Conservation (phyloP, 345 rosid genomes). For the Viola odorata region DNA sequence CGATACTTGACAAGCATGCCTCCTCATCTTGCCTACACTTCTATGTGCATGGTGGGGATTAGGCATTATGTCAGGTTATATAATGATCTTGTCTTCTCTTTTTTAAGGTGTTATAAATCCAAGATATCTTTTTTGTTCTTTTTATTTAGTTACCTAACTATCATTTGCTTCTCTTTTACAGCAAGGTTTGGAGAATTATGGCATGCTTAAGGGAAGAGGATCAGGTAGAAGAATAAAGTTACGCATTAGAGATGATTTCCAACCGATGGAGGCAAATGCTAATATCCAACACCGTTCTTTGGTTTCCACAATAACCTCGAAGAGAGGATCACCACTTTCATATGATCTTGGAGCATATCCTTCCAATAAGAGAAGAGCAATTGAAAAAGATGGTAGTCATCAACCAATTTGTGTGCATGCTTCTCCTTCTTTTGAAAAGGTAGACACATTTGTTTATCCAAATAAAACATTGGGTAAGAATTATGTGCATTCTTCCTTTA, state of each 20-base stretch:
- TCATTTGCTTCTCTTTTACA: neutral
- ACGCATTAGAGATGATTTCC: slow-evolving; percentile 5
- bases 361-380: slow-evolving; percentile 15
- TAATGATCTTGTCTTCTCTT: neutral
- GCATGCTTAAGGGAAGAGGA: neutral
- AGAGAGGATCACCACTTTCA: slow-evolving; percentile 10
- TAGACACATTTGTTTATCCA: slow-evolving; percentile 16
- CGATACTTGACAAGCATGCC: too few species aligned
- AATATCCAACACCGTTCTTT: neutral
- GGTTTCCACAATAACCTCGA: slow-evolving; percentile 9
- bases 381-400: slow-evolving; percentile 10
- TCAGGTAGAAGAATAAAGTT: neutral
- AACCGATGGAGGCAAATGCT: slow-evolving; percentile 14
- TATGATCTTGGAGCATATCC: slow-evolving; percentile 11
- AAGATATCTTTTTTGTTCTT: neutral
- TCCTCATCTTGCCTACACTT: too few species aligned
- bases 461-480: slow-evolving; percentile 17
- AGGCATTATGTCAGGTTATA: too few species aligned
- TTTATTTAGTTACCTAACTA: neutral
- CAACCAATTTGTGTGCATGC: neutral
- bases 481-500: slow-evolving; percentile 17
- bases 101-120: neutral
- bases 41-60: too few species aligned
- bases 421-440: slow-evolving; percentile 19
- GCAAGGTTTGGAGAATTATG: slow-evolving; percentile 10